Base-by-base conservation (phyloP, 148 eudicot species). In the Nepenthes gracilis region DNA sequence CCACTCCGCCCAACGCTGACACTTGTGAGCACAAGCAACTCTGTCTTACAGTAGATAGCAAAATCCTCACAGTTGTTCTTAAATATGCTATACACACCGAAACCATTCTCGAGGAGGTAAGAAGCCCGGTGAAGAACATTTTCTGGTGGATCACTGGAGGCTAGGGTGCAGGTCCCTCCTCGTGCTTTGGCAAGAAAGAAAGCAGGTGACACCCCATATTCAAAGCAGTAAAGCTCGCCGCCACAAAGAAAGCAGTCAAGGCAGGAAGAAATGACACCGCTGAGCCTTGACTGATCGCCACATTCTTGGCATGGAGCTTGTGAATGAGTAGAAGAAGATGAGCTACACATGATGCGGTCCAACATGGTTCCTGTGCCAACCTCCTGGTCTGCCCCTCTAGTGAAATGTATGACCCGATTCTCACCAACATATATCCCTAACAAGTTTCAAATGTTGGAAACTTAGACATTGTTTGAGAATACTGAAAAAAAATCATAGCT, bases 31-130 rank as follows among this genome's bases (percentile, higher is more conserved):
- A 88, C 72, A 2, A 92, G 81, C 70, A 88, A 65, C 36, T 87
- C 93, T 1, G 96, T 89, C 85, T 89, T 82, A 59, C 91, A 86
- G 68, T 88, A 93, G 56, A 85, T 80, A 11, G 98, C 90, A 40
- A 92, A 92, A 54, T 92, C 96, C 77, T 92, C 98, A 54, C 98
- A 92, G 74, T 92, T 92, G 70, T 92, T 92, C 80, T 80, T 85
- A 66, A 92, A 88, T n/a, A 92, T 43, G 66, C 82, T 71, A 77
- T 92, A 92, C 34, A 54, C 82, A 13, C 98, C 98, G 71, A 92
- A 92, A 35, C 96, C 98, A 35, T 92, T 92, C 64, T 77, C 75
- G 2, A 85, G 81, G 50, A 92, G 77, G 61, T 74, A 79, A 38
- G 78, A 70, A 51, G 98, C 88, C 12, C 96, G 98, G 58, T 80